Percentiles rank a stretch among this genome's conserved stretches.
Evolutionary conservation across 2,329 filamentous ascomycete genomes (phyloP).

Genomic region (Aspergillus sp.): DNA sequence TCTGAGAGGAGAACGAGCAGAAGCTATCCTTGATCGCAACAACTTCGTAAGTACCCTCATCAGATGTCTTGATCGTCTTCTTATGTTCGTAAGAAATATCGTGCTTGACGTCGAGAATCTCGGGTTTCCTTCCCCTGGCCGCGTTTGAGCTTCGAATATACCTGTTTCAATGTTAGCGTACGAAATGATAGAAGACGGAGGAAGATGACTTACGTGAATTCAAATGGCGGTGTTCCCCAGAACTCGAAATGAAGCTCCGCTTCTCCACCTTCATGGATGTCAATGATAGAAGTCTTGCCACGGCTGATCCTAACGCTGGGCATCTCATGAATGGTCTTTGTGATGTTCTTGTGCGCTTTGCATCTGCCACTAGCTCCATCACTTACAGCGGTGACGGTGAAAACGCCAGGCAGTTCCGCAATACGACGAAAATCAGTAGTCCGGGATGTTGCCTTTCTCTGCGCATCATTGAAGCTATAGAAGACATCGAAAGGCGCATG

Average conservation of each 20-base stretch:
- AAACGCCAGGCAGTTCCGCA: constrained; percentile 81
- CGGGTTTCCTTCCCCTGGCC: constrained; percentile 64
- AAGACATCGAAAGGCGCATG: constrained; percentile 86
- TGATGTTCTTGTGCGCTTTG: constrained; percentile 66
- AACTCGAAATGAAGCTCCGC: constrained; percentile 93
- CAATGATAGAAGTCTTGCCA: constrained; percentile 69
- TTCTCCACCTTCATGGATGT: constrained; percentile 94
- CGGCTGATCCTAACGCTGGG: constrained; percentile 85
- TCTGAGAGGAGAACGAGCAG: constrained; percentile 76
- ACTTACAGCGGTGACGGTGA: constrained; percentile 75
- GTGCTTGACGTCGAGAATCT: constrained; percentile 82
- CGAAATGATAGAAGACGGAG: neutral
- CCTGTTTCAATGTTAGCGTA: constrained; percentile 19
- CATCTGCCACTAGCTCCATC: constrained; percentile 80
- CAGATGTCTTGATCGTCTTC: constrained; percentile 74
- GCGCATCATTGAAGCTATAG: constrained; percentile 75
- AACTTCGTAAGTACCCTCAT: constrained; percentile 96
- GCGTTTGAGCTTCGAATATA: constrained; percentile 87
- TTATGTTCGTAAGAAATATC: constrained; percentile 73
- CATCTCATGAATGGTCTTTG: constrained; percentile 81
- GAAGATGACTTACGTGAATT: constrained; percentile 61
- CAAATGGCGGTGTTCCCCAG: constrained; percentile 89
- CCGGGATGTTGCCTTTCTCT: constrained; percentile 62
- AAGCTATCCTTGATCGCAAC: constrained; percentile 90
- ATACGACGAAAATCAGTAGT: constrained; percentile 86